phyloP scores from a whole-genome alignment of 2,329 filamentous ascomycete genomes.

The Colletotrichum sp. region DNA sequence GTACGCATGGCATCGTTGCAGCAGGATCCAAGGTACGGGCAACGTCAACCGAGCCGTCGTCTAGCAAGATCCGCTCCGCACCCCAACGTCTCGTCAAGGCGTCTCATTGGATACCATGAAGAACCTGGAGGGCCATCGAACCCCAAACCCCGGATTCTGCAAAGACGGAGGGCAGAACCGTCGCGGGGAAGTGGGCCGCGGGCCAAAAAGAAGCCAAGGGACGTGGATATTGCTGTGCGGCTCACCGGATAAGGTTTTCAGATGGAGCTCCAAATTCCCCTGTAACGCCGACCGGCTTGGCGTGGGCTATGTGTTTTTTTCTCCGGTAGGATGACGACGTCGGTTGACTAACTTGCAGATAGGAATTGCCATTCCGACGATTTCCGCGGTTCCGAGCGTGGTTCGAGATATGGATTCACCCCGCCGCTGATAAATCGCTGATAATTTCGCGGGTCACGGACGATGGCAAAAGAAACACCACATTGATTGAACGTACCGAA shows the following conservation, averaged over 20 bases:
- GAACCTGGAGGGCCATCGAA: not conserved
- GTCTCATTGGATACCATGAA: not conserved
- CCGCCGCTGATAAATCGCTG: not conserved
- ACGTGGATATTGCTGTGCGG: not conserved
- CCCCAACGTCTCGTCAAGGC: not conserved
- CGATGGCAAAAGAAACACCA: not conserved
- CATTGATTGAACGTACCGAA: not conserved
- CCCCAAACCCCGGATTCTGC: not conserved
- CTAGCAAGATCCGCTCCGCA: not conserved
- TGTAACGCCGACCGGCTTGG: not conserved
- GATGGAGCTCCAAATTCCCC: not conserved
- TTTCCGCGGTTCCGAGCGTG: not conserved
- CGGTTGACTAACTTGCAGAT: not conserved
- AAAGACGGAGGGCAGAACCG: not conserved
- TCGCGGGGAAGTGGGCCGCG: not conserved
- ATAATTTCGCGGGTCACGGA: not conserved
- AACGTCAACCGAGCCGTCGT: not conserved
- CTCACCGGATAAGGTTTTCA: conserved; percentile 1
- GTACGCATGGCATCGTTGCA: not conserved
- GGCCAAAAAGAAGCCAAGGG: not conserved
- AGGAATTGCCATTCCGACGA: not conserved
- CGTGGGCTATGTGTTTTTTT: not conserved
- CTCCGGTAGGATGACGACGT: not conserved
- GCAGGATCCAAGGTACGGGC: not conserved
- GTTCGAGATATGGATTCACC: not conserved